phyloP scores from a whole-genome alignment of 306 rosid genomes.

The Carpinus viminea region DNA sequence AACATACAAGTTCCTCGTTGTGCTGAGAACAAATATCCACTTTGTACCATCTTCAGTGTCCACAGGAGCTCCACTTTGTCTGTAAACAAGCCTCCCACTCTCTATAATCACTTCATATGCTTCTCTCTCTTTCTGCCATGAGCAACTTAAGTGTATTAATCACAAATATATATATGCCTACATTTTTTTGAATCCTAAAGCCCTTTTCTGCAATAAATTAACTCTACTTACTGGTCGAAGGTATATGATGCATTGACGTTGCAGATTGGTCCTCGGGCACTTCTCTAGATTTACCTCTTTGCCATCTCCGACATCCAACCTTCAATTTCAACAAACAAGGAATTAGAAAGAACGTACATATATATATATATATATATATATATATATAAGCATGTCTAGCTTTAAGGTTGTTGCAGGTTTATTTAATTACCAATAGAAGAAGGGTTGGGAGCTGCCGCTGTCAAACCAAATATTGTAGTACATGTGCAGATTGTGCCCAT shows the following conservation, averaged over 20 bases:
- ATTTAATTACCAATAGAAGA: conserved; percentile 69
- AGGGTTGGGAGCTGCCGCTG: conserved; percentile 70
- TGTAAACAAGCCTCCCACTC: conserved; percentile 61
- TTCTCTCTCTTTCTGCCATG: conserved; percentile 69
- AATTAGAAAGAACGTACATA: conserved; percentile 7
- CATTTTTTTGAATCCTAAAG: too few species aligned
- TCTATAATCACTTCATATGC: conserved; percentile 59
- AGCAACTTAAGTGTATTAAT: neutral
- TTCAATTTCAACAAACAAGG: conserved; percentile 36
- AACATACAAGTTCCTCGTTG: conserved; percentile 59
- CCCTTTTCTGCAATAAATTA: neutral
- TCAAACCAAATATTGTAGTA: conserved; percentile 70
- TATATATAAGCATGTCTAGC: neutral
- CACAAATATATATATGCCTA: too few species aligned
- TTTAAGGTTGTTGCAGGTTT: neutral
- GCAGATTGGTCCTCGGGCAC: conserved; percentile 60
- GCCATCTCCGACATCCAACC: conserved; percentile 95
- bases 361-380: too few species aligned
- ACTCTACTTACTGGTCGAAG: conserved; percentile 71
- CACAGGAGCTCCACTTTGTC: conserved; percentile 40
- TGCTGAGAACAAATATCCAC: conserved; percentile 91
- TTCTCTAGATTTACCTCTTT: conserved; percentile 61
- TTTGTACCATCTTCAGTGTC: conserved; percentile 62
- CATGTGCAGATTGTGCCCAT: conserved; percentile 77
- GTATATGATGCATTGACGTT: conserved; percentile 70